Evolutionary conservation across 208 protist species (phyloP), one percentile per base, ranked within the genome.

Genomic region (Leishmania tarentolae): DNA sequence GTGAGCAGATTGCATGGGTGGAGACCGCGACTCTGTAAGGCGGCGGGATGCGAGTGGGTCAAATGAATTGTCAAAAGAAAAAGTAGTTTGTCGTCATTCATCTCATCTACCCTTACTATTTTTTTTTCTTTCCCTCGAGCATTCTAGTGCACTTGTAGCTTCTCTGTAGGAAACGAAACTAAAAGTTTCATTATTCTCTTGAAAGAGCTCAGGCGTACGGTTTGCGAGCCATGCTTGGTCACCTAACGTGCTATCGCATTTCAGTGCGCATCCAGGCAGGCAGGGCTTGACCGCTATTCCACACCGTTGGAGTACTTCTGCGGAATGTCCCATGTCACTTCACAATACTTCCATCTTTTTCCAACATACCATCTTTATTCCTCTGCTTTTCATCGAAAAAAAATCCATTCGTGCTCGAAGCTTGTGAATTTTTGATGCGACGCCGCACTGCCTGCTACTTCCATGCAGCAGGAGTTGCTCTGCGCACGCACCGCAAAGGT

Each of bases 1-100:
- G 37, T 98, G 91, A 85, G 59, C 13, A 44, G 40, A 35, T 78
- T 11, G 69, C 21, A n/a, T 0, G 46, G 21, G 11, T 31, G 50
- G 50, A 46, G 8, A 76, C 35, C 17, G 46, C 59, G 6, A 44
- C 68, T 71, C 59, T 76, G 24, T 70, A 65, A 35, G 21, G 44
- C 0, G n/a, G 69, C 44, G 69, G 35, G 40, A 73, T 24, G 65
- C 40, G 69, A 73, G 42, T 73, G 44, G 50, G 69, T 44, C 3
- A 73, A 24, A 52, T 73, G 69, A 35, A 6, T 52, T 50, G 8
- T 53, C 61, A 24, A 40, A 35, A 61, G 63, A 75, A 46, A 77
- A 66, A 42, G 53, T 21, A 57, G 35, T 31, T 65, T 77, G 50
- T 44, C 19, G 50, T 77, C 40, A 46, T 52, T 28, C 42, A 31